Evolutionary conservation across 208 protist genomes (phyloP), one percentile per base, ranked within the genome.

Genomic region (Trypanosoma conorhini): DNA sequence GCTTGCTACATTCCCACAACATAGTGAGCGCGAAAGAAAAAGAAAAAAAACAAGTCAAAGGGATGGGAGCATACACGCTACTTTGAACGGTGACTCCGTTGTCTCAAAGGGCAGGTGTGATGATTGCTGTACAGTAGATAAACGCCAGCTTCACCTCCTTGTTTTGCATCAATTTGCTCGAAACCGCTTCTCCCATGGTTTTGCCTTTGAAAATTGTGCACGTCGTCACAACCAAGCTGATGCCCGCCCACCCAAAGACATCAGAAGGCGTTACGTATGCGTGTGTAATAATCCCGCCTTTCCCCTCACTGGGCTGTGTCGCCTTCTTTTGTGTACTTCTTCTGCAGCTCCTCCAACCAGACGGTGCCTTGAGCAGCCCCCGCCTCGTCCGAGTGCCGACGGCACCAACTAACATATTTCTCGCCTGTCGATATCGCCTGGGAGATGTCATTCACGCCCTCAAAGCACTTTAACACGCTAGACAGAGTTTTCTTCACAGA

Each of bases 391-490:
- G 88, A 58, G 70, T 94, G 88, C 1, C 92, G 85, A 46, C 61
- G 69, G 74, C 92, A 97, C 88, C 89, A 97, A 74, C 88, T 88
- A 58, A 94, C 77, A 73, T 95, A 94, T 78, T 97, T 97, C 67
- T 83, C 81, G 31, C 81, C 87, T 21, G 92, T 95, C 24, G 81
- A 77, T 19, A 92, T 77, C 12, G 92, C 92, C 76, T 97, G 92
- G 19, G 76, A 58, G 22, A 76, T 74, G 60, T 97, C 92, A 17
- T 77, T 75, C n/a, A 97, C 77, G n/a, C 85, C 89, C 59, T 93
- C 89, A 69, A 97, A 97, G 72, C 88, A 97, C 21, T 82, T 61
- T 51, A 94, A 28, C 30, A 95, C 87, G 30, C 73, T 62, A 64
- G 80, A 46, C 30, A 97, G 82, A 24, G 86, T 92, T 24, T 61